phyloP scores from a whole-genome alignment of 2,329 filamentous ascomycete genomes.

The Aspergillus carbonarius region DNA sequence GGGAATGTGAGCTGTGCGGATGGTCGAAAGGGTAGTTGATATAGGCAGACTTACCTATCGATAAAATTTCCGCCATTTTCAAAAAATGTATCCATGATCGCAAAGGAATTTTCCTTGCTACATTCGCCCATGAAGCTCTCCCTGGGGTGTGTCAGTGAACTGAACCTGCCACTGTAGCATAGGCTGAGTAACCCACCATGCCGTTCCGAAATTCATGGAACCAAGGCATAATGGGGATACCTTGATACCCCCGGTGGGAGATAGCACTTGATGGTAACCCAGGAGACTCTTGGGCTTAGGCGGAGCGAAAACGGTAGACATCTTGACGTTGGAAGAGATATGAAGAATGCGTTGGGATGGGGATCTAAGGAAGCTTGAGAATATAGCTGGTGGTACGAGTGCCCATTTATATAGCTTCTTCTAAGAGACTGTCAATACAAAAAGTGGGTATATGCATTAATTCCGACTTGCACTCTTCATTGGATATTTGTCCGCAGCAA shows the following conservation, averaged over 20 bases:
- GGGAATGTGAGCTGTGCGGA: background rate
- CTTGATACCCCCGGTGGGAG: constrained; percentile 52
- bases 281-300: constrained; percentile 32
- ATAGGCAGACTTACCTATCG: constrained; percentile 40
- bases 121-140: constrained; percentile 39
- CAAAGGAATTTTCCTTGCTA: constrained; percentile 49
- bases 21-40: background rate
- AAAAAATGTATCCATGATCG: constrained; percentile 53
- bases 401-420: too few species aligned
- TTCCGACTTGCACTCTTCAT: too few species aligned
- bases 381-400: too few species aligned
- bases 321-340: background rate
- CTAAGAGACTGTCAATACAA: too few species aligned
- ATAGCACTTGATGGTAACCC: constrained; percentile 54
- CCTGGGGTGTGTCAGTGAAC: background rate
- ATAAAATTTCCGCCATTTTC: constrained; percentile 55
- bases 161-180: too few species aligned
- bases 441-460: too few species aligned
- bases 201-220: constrained; percentile 56
- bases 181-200: constrained; percentile 37
- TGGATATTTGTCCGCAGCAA: background rate
- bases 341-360: background rate
- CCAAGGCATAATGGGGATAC: constrained; percentile 57
- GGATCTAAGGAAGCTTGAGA: background rate
- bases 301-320: constrained; percentile 5